Evolutionary conservation across 106 monocot species (phyloP).

Genomic region (Ottelia alismoides): DNA sequence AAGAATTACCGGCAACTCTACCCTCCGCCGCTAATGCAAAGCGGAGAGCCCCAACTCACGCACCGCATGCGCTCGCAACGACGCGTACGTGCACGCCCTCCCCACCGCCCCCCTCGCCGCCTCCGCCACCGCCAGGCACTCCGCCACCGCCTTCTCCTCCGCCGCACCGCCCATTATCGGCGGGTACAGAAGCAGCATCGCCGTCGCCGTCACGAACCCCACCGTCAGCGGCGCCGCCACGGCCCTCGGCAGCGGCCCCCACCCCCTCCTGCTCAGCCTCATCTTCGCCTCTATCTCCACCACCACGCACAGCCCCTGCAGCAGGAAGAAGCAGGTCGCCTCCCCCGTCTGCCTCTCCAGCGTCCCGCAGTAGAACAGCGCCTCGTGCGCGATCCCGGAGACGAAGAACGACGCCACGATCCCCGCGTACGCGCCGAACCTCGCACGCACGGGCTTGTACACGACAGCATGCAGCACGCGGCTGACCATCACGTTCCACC

Average conservation of each 20-base stretch:
- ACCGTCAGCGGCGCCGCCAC: conserved; percentile 25
- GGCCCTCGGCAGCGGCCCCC: conserved; percentile 7
- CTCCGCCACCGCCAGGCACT: conserved; percentile 8
- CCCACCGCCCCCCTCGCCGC: background rate
- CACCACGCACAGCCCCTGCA: conserved; percentile 26
- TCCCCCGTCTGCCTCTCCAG: conserved; percentile 19
- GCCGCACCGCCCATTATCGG: conserved; percentile 17
- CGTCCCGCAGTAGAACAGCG: conserved; percentile 23
- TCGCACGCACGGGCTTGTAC: no score
- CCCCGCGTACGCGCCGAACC: no score
- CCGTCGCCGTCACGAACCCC: conserved; percentile 37
- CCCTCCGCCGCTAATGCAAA: no score
- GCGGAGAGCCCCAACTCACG: no score
- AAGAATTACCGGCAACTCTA: no score
- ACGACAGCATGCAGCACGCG: no score
- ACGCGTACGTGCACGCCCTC: no score
- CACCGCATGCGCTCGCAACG: no score
- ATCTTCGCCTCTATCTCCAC: conserved; percentile 19
- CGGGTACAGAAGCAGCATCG: conserved; percentile 42
- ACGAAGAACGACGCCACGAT: no score
- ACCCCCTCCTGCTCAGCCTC: no score
- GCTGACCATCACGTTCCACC: no score
- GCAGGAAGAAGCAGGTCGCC: conserved; percentile 24
- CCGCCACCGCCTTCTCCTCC: conserved; percentile 21
- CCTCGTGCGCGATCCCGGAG: no score